Conservation (phyloP, 2,329 filamentous ascomycete genomes). For the Colletotrichum musae region DNA sequence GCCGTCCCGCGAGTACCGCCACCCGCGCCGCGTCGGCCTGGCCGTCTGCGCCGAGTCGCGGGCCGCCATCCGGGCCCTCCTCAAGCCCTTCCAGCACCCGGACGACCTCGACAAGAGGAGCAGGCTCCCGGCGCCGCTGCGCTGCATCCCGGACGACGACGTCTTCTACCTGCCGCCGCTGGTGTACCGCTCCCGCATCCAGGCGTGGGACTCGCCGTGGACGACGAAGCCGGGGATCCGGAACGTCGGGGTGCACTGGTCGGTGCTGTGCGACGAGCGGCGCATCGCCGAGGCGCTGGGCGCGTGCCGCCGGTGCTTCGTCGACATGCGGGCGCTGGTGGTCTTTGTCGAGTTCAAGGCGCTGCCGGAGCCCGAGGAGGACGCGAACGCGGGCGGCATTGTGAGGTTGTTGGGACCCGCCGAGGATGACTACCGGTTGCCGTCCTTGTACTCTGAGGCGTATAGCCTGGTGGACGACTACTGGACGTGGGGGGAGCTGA, state of each 20-base stretch:
- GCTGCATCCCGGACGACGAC: conserved; percentile 9
- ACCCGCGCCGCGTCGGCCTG: conserved; percentile 29
- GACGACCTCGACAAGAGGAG: conserved; percentile 32
- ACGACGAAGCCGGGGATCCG: conserved; percentile 32
- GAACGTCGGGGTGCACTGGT: conserved; percentile 36
- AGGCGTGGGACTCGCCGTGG: conserved; percentile 35
- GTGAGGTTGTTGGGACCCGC: conserved; percentile 18
- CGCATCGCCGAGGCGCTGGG: conserved; percentile 30
- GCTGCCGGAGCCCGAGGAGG: conserved; percentile 30
- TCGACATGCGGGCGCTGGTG: conserved; percentile 12
- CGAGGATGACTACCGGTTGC: conserved; percentile 30
- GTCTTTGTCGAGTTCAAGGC: conserved; percentile 35
- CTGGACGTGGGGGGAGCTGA: conserved; percentile 39
- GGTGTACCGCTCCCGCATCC: conserved; percentile 33
- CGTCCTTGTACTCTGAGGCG: conserved; percentile 24
- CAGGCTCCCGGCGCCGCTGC: background rate
- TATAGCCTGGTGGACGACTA: conserved; percentile 32
- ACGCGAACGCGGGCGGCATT: background rate
- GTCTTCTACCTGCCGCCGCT: conserved; percentile 35
- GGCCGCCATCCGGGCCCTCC: conserved; percentile 6
- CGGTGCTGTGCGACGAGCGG: conserved; percentile 32
- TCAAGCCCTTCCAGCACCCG: conserved; percentile 21
- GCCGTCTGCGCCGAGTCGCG: conserved; percentile 29
- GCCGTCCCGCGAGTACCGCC: conserved; percentile 25
- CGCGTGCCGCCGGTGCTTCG: conserved; percentile 20